A percentile compares a stretch with the other conserved stretches of the same genome.
phyloP scores from a whole-genome alignment of 176 grass and related monocot species.

The Avena sativa region DNA sequence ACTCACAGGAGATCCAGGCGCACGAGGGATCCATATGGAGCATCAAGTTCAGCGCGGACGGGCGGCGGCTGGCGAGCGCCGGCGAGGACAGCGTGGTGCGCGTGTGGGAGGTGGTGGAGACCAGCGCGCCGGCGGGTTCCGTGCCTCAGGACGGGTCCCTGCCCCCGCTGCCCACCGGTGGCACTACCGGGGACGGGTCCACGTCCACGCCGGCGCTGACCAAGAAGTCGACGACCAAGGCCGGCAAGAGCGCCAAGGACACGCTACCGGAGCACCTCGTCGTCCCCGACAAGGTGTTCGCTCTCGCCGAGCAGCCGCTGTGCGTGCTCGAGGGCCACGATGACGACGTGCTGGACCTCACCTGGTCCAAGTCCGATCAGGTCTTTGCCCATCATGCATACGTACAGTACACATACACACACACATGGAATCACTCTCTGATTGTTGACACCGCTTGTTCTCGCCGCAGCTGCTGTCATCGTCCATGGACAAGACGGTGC shows the following conservation, averaged over 20 bases:
- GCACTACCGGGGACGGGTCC: not conserved
- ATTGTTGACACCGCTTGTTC: not conserved
- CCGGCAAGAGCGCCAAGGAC: conserved; percentile 58
- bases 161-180: not conserved
- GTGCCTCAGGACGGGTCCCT: conserved; percentile 35
- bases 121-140: conserved; percentile 50
- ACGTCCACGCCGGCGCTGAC: conserved; percentile 27
- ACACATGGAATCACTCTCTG: not conserved
- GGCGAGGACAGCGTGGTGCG: conserved; percentile 83
- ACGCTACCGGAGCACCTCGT: conserved; percentile 76
- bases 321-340: conserved; percentile 87
- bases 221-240: conserved; percentile 56
- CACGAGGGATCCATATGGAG: conserved; percentile 94
- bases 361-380: conserved; percentile 83
- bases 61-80: conserved; percentile 72
- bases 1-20: conserved; percentile 61
- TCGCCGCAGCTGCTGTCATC: conserved; percentile 71
- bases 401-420: too few relatives aligned
- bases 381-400: not conserved
- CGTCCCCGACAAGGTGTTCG: conserved; percentile 79
- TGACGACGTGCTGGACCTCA: conserved; percentile 92
- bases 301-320: conserved; percentile 70
- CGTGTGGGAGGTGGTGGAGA: conserved; percentile 79
- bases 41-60: conserved; percentile 84
- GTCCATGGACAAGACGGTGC: conserved; percentile 98